phyloP scores from a whole-genome alignment of 768 basidiomycete species.

The Mrakia blollopis region DNA sequence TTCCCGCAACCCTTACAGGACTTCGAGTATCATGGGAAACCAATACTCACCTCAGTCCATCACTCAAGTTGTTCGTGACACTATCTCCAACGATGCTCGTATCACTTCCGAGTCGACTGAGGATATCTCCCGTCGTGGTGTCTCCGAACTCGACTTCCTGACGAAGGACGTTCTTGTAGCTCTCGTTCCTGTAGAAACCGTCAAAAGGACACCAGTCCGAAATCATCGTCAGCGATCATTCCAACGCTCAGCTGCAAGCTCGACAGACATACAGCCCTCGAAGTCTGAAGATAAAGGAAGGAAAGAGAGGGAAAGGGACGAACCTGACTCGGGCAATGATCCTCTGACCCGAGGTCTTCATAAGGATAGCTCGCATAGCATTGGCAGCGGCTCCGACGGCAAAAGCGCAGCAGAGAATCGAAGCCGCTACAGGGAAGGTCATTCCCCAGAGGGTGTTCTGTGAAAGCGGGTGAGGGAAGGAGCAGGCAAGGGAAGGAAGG shows the following conservation, averaged over 20 bases:
- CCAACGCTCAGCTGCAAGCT: no score
- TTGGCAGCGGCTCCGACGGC: constrained; percentile 84
- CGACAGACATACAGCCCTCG: no score
- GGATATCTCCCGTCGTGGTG: constrained; percentile 84
- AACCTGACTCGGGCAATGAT: constrained; percentile 65
- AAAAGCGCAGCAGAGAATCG: constrained; percentile 65
- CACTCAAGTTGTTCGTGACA: constrained; percentile 51
- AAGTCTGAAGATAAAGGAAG: not conserved
- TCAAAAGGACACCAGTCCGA: no score
- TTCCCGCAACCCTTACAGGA: no score
- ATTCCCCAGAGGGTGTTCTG: constrained; percentile 65
- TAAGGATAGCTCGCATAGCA: constrained; percentile 56
- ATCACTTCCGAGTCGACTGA: constrained; percentile 85
- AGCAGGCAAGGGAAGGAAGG: not conserved
- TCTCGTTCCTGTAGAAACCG: constrained; percentile 60
- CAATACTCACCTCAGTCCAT: constrained; percentile 47
- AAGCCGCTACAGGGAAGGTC: constrained; percentile 73
- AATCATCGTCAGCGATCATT: no score
- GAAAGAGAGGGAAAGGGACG: not conserved
- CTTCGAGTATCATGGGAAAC: no score
- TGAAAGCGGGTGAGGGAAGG: not conserved
- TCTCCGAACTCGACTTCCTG: constrained; percentile 95
- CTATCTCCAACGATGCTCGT: constrained; percentile 80
- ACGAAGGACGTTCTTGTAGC: constrained; percentile 72
- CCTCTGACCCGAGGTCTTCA: constrained; percentile 83